Base-by-base conservation (phyloP, 345 rosid genomes). In the Heritiera littoralis region DNA sequence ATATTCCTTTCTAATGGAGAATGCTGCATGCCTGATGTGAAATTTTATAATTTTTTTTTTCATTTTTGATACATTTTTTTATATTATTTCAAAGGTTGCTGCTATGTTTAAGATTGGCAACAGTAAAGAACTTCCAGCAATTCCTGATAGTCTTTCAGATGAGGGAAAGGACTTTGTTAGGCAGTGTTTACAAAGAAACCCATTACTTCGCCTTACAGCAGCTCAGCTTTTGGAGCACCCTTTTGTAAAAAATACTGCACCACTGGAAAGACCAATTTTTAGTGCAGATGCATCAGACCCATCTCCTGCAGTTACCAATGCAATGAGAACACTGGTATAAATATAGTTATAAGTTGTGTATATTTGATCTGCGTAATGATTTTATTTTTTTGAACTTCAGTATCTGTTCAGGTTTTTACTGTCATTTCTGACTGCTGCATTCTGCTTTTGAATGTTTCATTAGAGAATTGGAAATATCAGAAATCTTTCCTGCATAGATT, bases 81-180 rank as follows among this genome's bases (percentile, higher is more conserved):
- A 72, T 55, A 30, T 46, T 66, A 72, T 49, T 76, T 18, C 66
- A 51, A 78, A 90, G 93, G 93, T 88, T 80, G 89, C 93, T 83
- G 97, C 97, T 65, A 86, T 93, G 93, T 93, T 93, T 83, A 93
- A 93, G 87, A 93, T 93, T 72, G 97, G 97, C 77, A 93, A 91
- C 84, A 89, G 97, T 81, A 93, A 91, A 88, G 95, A 91, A 82
- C 95, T 93, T 79, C 97, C 97, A 35, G 84, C 86, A 48, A 89
- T 93, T 81, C 97, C 97, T 52, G 92, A 87, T 81, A 83, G 83
- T 84, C 91, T 93, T 79, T 91, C 97, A 23, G 92, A 88, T 54
- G 93, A 91, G 8, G 97, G 92, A 13, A 91, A 90, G 83, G 92
- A 93, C 82, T 93, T 93, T 82, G 92, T 93, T 60, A 88, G 85